Evolutionary conservation across 139 green algal species (phyloP).

Genomic region (Chlorella sp.): DNA sequence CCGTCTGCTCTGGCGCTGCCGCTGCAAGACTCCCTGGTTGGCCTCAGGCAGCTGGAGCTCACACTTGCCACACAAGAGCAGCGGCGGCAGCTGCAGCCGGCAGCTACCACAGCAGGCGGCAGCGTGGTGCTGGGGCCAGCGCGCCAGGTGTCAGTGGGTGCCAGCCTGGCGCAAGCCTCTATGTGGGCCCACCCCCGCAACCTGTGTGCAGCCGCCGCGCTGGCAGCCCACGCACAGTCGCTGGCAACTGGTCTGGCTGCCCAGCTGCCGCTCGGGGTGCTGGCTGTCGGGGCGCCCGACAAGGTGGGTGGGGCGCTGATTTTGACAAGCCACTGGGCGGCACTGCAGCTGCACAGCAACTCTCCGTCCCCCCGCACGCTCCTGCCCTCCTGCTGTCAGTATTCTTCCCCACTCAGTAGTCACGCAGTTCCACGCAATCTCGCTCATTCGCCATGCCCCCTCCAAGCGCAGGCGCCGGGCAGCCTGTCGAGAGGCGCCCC

Average conservation of each 20-base stretch:
- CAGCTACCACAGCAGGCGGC: slow-evolving; percentile 3
- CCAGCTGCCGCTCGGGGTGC: neutral
- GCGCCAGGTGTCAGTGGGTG: slow-evolving; percentile 8
- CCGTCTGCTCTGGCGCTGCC: neutral
- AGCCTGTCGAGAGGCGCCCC: neutral
- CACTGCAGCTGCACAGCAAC: neutral
- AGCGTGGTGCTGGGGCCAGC: slow-evolving; percentile 8
- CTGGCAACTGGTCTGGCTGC: neutral
- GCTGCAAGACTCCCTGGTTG: slow-evolving; percentile 10
- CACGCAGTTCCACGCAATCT: neutral
- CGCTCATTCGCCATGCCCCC: neutral
- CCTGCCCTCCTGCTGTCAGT: neutral
- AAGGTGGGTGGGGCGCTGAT: neutral
- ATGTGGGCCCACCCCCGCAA: slow-evolving; percentile 45
- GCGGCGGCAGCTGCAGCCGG: slow-evolving; percentile 22
- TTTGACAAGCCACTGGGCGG: neutral
- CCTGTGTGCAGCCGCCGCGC: slow-evolving; percentile 29
- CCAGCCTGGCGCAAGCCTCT: slow-evolving; percentile 33
- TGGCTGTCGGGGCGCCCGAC: neutral
- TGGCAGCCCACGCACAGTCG: slow-evolving; percentile 1
- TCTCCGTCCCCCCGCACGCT: neutral
- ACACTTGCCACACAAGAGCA: slow-evolving; percentile 19
- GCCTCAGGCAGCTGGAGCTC: neutral
- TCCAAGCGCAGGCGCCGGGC: neutral
- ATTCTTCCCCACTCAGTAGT: neutral